Base-by-base conservation (phyloP, 345 rosid genomes). In the Aurinia saxatilis region DNA sequence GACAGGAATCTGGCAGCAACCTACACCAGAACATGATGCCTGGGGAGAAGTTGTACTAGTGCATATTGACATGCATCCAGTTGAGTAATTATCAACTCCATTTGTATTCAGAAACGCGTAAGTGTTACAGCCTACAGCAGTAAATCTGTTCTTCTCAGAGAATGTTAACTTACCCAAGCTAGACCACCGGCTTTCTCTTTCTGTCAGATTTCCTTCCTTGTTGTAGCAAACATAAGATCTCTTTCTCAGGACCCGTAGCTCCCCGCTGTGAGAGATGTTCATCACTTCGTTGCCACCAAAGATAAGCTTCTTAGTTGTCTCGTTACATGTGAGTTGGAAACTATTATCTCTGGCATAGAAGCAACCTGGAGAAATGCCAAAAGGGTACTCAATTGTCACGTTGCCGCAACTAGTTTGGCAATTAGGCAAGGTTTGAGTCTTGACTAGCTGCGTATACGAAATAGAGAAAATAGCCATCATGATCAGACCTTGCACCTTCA, bases 51-150 rank as follows among this genome's bases (percentile, higher is more conserved):
- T n/a, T n/a, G 1, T 16, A 1, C 64, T 18, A 40, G 5, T 2
- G 64, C 63, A 27, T n/a, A n/a, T n/a, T n/a, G n/a, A n/a, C n/a
- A n/a, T n/a, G n/a, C n/a, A n/a, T n/a, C n/a, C n/a, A n/a, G n/a
- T 4, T 50, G 66, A 33, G 59, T 17, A 37, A 38, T 6, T 42
- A 13, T 10, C n/a, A 11, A 47, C 11, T 15, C 9, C 50, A 4
- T 37, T 13, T 2, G 10, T 63, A 29, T 1, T 42, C 10, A 37
- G 3, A 25, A 9, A 66, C 62, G 0, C 73, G 1, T 5, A 29
- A 14, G 81, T 65, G 58, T 77, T 58, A 30, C 81, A 77, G 5
- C 82, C 83, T 3, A 79, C 34, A n/a, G 66, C 66, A 4, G 45
- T 63, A 46, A 72, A 75, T 57, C 33, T 72, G 63, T 69, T 74